Evolutionary conservation across 352 stramenopile genomes (phyloP), one percentile per base, ranked within the genome.

Genomic region (Phytophthora brassicae): DNA sequence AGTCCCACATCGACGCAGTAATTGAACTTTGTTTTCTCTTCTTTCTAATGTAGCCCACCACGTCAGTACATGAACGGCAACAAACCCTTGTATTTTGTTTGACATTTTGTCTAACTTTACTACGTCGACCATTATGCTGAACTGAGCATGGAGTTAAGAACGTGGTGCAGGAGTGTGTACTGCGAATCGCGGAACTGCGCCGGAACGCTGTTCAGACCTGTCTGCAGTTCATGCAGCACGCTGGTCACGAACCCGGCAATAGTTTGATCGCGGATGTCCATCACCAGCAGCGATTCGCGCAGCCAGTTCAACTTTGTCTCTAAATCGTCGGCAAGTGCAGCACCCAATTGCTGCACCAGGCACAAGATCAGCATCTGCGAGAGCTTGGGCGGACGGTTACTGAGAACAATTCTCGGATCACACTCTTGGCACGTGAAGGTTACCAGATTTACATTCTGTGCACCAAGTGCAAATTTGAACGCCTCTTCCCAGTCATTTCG

Each of bases 311-410:
- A 64, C 65, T 90, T 92, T 23, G 86, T 81, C 49, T 79, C 52
- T 24, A 90, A 46, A 31, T 92, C 79, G 53, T 90, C 79, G 1
- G 58, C 72, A 6, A 92, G 52, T 24, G 92, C 84, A 1, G 83
- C 81, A 23, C 86, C 86, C 29, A 94, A 72, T 41, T 94, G 86
- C 64, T 94, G 86, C 22, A 94, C 86, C 14, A 94, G 70, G 42
- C 86, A 94, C 54, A 94, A 60, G 46, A 94, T 84, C 64, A 92
- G 64, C 83, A 92, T 92, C 62, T 94, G 86, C 54, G 86, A 92
- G 36, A 94, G 77, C 68, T 89, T 80, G 8, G 82, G 78, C 11
- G 81, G 85, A 2, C 81, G 83, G 26, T 63, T 75, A 49, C 80
- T 81, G 17, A 94, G 64, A 49, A 92, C 79, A 26, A 77, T 51